Percentiles rank a stretch among this genome's conserved stretches.
Evolutionary conservation across 2,329 filamentous ascomycete species (phyloP).

Genomic region (Phyllosticta citriasiana): DNA sequence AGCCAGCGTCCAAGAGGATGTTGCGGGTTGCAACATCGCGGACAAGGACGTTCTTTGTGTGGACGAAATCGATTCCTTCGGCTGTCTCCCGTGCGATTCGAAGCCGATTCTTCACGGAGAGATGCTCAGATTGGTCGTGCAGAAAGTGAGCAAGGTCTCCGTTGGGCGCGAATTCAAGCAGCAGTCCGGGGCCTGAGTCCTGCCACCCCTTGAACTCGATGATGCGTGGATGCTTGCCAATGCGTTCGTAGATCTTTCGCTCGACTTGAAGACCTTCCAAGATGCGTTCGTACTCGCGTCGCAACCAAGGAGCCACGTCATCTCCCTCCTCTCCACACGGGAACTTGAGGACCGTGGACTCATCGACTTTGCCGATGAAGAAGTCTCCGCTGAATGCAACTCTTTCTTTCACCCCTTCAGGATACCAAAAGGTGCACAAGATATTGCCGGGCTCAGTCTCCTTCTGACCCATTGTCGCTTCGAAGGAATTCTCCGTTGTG

Average conservation of each 20-base stretch:
- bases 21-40: slow-evolving; percentile 8
- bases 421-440: not conserved
- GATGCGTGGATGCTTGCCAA: slow-evolving; percentile 13
- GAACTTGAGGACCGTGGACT: slow-evolving; percentile 12
- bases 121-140: not conserved
- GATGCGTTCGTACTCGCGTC: too few relatives aligned
- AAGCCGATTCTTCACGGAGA: not conserved
- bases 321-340: not conserved
- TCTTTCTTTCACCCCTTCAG: slow-evolving; percentile 6
- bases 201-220: slow-evolving; percentile 11
- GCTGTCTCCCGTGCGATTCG: slow-evolving; percentile 8
- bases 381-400: not conserved
- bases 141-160: slow-evolving; percentile 12
- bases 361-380: slow-evolving; percentile 11
- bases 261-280: slow-evolving; percentile 1
- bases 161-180: slow-evolving; percentile 14
- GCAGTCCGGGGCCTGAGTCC: slow-evolving; percentile 9
- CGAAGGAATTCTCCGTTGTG: too few relatives aligned
- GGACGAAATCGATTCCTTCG: slow-evolving; percentile 12
- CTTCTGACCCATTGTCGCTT: too few relatives aligned
- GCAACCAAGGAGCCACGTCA: not conserved
- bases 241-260: slow-evolving; percentile 10
- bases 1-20: slow-evolving; percentile 4
- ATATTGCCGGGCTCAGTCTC: too few relatives aligned
- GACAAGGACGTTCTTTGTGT: slow-evolving; percentile 10